These are phyloP conservation scores for Verticillium alfalfae DNA, from an alignment of 2,329 filamentous ascomycete species.

Conservation along the genomic window DNA sequence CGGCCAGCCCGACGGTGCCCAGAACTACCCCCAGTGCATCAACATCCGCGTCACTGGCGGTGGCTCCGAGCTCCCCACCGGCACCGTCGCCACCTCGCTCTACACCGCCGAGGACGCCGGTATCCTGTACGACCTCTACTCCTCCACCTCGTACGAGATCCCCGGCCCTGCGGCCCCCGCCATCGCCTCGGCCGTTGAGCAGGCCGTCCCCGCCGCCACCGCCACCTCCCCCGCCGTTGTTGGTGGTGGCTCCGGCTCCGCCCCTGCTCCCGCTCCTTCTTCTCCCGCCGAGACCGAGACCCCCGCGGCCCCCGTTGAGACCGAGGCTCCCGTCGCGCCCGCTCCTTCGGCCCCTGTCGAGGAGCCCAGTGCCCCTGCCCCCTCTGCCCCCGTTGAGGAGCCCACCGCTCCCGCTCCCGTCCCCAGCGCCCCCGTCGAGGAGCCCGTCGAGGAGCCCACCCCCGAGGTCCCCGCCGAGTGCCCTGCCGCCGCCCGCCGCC, in stretches of 20 bases:
- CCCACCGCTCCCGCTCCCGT: constrained; percentile 17
- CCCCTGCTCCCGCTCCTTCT: constrained; percentile 11
- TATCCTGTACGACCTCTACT: constrained; percentile 27
- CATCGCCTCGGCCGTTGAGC: constrained; percentile 1
- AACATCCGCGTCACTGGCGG: constrained; percentile 40
- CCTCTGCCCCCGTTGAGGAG: constrained; percentile 9
- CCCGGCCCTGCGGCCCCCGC: constrained; percentile 19
- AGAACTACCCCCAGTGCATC: constrained; percentile 47
- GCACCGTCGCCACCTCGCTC: constrained; percentile 26
- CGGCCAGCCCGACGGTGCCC: constrained; percentile 31
- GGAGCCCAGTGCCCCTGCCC: constrained; percentile 10
- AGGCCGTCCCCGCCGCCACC: constrained; percentile 1
- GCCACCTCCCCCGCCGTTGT: background rate
- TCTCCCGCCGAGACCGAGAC: constrained; percentile 16
- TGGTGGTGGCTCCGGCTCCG: background rate
- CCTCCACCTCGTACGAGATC: constrained; percentile 20
- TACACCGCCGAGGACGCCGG: constrained; percentile 28
- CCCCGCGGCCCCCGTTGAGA: constrained; percentile 3
- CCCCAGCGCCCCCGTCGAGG: constrained; percentile 13
- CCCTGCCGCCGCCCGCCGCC: constrained; percentile 4
- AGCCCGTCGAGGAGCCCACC: constrained; percentile 1
- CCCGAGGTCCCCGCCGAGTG: background rate
- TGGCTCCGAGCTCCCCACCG: constrained; percentile 19
- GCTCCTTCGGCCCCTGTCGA: constrained; percentile 12
- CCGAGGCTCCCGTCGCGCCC: constrained; percentile 8